Percentiles rank a stretch among this genome's conserved stretches.
Conservation (phyloP, 2,329 filamentous ascomycete genomes). For the Akanthomyces dipterigenus region DNA sequence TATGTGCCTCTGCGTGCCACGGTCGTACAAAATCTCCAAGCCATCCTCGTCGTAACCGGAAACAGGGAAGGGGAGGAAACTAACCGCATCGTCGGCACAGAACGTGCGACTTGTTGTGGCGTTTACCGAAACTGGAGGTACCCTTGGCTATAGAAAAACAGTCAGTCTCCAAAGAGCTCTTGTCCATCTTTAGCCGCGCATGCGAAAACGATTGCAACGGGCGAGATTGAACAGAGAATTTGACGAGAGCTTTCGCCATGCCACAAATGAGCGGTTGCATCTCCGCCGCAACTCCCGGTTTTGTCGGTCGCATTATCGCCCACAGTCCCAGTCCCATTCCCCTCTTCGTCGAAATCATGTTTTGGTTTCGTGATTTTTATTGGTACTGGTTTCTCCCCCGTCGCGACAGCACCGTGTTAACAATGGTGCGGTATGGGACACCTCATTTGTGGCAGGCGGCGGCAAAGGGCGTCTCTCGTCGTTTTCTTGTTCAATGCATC, state of each 20-base stretch:
- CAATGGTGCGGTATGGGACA: neutral
- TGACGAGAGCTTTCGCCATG: neutral
- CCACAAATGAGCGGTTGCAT: neutral
- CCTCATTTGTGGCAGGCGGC: neutral
- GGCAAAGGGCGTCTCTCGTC: neutral
- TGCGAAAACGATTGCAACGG: neutral
- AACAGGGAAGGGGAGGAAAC: constrained; percentile 34
- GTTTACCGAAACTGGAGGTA: constrained; percentile 52
- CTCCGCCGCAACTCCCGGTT: no score
- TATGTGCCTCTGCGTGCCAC: no score
- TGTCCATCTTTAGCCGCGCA: no score
- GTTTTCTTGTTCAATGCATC: neutral
- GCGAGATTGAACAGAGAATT: neutral
- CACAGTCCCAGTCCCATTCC: neutral
- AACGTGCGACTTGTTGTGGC: constrained; percentile 98
- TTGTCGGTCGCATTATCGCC: neutral
- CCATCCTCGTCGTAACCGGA: constrained; percentile 7
- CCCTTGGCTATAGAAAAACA: constrained; percentile 42
- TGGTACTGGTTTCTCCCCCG: neutral
- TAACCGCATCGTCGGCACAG: constrained; percentile 97
- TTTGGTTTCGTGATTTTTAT: neutral
- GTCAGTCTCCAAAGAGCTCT: constrained; percentile 12
- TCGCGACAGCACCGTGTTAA: neutral
- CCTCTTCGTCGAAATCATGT: neutral
- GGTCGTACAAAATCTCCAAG: neutral